A percentile compares a stretch with the other conserved stretches of the same genome.
Evolutionary conservation across 2,329 filamentous ascomycete genomes (phyloP).

Genomic region (Neonectria magnoliae): DNA sequence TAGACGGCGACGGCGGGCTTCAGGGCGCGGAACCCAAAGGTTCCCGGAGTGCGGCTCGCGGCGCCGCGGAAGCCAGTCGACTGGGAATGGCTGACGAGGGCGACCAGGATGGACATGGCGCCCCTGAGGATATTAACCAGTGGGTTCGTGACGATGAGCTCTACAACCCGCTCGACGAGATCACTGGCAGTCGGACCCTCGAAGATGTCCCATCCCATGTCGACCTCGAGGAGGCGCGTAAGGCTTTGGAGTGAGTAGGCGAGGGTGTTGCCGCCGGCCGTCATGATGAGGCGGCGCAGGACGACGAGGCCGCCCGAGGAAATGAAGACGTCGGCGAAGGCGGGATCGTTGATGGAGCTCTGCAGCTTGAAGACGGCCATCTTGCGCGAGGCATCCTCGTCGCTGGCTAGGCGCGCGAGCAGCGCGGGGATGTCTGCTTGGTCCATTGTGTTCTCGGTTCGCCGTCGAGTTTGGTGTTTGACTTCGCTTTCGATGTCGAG

Average conservation of each 20-base stretch:
- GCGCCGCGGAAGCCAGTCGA: slow-evolving; percentile 54
- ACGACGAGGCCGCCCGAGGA: slow-evolving; percentile 85
- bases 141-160: slow-evolving; percentile 93
- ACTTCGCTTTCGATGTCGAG: slow-evolving; percentile 41
- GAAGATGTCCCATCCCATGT: slow-evolving; percentile 96
- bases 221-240: slow-evolving; percentile 87
- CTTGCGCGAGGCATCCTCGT: slow-evolving; percentile 92
- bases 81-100: slow-evolving; percentile 88
- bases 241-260: slow-evolving; percentile 94
- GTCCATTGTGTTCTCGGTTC: slow-evolving; percentile 56
- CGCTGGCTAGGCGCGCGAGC: slow-evolving; percentile 70
- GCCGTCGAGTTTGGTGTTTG: too few species aligned
- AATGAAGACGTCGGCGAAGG: slow-evolving; percentile 97
- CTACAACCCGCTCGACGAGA: slow-evolving; percentile 80
- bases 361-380: slow-evolving; percentile 99
- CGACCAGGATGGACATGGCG: slow-evolving; percentile 95
- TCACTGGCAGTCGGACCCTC: slow-evolving; percentile 71
- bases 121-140: slow-evolving; percentile 97
- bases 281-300: slow-evolving; percentile 84
- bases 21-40: slow-evolving; percentile 88
- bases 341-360: slow-evolving; percentile 91
- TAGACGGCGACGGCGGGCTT: slow-evolving; percentile 92
- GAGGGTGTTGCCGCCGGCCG: slow-evolving; percentile 89
- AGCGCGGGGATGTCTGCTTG: slow-evolving; percentile 74
- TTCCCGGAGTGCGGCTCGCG: slow-evolving; percentile 59